Percentiles rank a stretch among this genome's conserved stretches.
Conservation (phyloP, 352 stramenopile genomes). For the Globisporangium iwayamae region DNA sequence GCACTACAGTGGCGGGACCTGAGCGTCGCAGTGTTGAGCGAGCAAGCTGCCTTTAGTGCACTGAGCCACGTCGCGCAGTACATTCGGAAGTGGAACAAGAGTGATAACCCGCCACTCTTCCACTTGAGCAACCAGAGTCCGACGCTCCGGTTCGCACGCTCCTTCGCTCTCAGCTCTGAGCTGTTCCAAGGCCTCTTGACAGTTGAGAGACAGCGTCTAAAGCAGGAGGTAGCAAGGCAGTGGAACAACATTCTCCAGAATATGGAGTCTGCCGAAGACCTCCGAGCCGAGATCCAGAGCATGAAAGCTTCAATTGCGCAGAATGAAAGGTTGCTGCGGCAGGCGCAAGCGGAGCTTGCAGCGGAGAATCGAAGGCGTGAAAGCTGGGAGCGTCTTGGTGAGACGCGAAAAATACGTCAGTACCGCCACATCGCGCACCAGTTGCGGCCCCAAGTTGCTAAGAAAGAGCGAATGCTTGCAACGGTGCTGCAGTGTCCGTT, state of each 20-base stretch:
- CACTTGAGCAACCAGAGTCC: slow-evolving; percentile 33
- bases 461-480: slow-evolving; percentile 7
- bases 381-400: background rate
- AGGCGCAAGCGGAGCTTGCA: background rate
- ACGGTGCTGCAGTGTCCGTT: slow-evolving; percentile 20
- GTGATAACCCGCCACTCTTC: slow-evolving; percentile 26
- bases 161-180: slow-evolving; percentile 19
- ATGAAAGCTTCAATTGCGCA: background rate
- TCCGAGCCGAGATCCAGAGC: background rate
- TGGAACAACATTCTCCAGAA: slow-evolving; percentile 7
- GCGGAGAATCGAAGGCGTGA: background rate
- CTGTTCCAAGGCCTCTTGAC: background rate
- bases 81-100: slow-evolving; percentile 34
- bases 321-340: background rate
- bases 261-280: background rate
- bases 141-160: slow-evolving; percentile 33
- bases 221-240: background rate
- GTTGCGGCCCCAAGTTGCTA: background rate
- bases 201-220: background rate
- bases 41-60: slow-evolving; percentile 25
- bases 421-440: background rate
- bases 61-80: slow-evolving; percentile 33
- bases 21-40: slow-evolving; percentile 28
- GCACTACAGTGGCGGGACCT: slow-evolving; percentile 36
- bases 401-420: background rate